Evolutionary conservation across 768 basidiomycete genomes (phyloP).

Genomic region (Pleurotus ostreatus): DNA sequence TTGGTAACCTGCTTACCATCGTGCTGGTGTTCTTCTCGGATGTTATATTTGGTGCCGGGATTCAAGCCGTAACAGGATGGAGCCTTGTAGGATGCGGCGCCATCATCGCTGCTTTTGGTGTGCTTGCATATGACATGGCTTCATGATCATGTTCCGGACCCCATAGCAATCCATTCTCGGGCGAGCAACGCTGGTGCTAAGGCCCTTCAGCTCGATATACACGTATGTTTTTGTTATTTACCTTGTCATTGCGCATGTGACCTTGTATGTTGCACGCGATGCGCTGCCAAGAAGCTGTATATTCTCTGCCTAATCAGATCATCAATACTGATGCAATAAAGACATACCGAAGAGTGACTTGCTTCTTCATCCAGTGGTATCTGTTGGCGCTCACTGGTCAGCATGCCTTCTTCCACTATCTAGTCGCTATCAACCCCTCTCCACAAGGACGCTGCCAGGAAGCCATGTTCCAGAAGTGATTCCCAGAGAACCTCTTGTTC

Average conservation of each 20-base stretch:
- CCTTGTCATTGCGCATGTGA: constrained; percentile 4
- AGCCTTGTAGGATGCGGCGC: constrained; percentile 73
- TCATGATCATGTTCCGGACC: constrained; percentile 14
- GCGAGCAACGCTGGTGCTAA: constrained; percentile 1
- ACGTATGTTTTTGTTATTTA: neutral
- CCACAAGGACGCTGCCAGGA: constrained; percentile 8
- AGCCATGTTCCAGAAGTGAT: neutral
- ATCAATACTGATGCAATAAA: neutral
- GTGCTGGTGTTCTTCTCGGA: constrained; percentile 84
- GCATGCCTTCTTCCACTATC: constrained; percentile 1
- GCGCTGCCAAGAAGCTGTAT: neutral
- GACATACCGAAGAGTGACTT: neutral
- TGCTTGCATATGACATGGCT: constrained; percentile 71
- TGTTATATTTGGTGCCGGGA: constrained; percentile 61
- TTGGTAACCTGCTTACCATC: constrained; percentile 92
- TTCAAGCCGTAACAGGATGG: constrained; percentile 61
- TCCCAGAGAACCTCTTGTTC: neutral
- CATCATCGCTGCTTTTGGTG: constrained; percentile 80
- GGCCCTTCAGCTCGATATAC: neutral
- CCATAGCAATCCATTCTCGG: neutral
- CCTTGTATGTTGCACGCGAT: constrained; percentile 7
- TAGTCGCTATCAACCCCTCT: neutral
- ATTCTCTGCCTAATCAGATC: constrained; percentile 1
- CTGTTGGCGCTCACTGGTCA: neutral
- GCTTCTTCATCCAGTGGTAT: constrained; percentile 4